phyloP scores from a whole-genome alignment of 225 moss, liverwort and hornwort genomes.

The Sphagnum contortum region DNA sequence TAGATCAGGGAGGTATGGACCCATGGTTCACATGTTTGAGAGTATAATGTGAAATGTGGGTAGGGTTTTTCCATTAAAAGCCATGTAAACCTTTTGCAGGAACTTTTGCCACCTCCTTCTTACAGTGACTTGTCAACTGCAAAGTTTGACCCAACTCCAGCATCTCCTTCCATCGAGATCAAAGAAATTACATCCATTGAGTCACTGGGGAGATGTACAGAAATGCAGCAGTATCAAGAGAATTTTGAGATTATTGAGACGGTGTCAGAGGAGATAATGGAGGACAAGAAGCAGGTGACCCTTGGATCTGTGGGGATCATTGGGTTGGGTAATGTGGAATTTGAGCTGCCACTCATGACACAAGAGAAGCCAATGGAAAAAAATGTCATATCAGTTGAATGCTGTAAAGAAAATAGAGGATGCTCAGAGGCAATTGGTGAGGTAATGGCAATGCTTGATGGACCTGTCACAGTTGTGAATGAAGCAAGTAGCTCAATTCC shows the following conservation, averaged over 20 bases:
- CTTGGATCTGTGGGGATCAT: slow-evolving; percentile 17
- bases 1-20: too few species aligned
- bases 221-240: slow-evolving; percentile 13
- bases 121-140: slow-evolving; percentile 14
- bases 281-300: slow-evolving; percentile 13
- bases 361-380: slow-evolving; percentile 12
- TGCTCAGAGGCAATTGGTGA: slow-evolving; percentile 21
- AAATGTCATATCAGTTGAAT: slow-evolving; percentile 9
- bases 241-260: slow-evolving; percentile 10
- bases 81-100: too few species aligned
- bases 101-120: too few species aligned
- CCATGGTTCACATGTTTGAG: too few species aligned
- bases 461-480: not conserved
- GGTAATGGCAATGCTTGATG: slow-evolving; percentile 21
- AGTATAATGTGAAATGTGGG: too few species aligned
- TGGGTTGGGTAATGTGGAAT: slow-evolving; percentile 4
- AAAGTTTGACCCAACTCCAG: slow-evolving; percentile 8
- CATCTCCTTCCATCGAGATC: slow-evolving; percentile 12
- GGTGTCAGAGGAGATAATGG: slow-evolving; percentile 14
- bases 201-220: slow-evolving; percentile 11
- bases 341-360: slow-evolving; percentile 12
- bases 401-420: slow-evolving; percentile 11
- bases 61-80: too few species aligned
- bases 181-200: slow-evolving; percentile 17
- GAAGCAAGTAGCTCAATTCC: not conserved